phyloP scores from a whole-genome alignment of 1,284 basidiomycete species.

The Leccinum subspadiceum region DNA sequence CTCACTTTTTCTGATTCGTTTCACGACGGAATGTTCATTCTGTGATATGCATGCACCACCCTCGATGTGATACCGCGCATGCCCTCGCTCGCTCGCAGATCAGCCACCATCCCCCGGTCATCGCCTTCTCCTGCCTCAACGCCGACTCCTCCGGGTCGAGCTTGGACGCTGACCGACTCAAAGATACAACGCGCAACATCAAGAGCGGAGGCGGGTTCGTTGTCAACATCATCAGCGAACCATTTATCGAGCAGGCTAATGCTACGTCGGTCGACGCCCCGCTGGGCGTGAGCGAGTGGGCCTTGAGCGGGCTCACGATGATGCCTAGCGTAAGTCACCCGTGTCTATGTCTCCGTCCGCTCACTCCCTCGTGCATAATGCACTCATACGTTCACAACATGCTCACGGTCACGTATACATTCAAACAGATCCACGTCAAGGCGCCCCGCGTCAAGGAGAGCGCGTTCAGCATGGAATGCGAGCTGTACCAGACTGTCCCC shows the following conservation, averaged over 20 bases:
- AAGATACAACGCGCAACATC: conserved; percentile 65
- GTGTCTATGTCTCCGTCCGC: not conserved
- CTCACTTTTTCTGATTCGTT: not conserved
- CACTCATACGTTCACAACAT: not conserved
- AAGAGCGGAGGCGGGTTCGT: conserved; percentile 58
- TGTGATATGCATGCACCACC: not conserved
- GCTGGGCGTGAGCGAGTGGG: conserved; percentile 61
- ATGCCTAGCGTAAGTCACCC: conserved; percentile 44
- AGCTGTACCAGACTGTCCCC: conserved; percentile 46
- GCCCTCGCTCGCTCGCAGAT: conserved; percentile 30
- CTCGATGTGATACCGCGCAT: not conserved
- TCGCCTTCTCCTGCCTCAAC: conserved; percentile 52
- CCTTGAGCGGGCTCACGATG: conserved; percentile 61
- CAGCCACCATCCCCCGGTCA: conserved; percentile 51
- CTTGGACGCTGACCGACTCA: conserved; percentile 31
- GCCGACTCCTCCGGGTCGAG: not conserved
- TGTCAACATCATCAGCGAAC: conserved; percentile 71
- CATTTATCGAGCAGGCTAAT: conserved; percentile 66
- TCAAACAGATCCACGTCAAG: conserved; percentile 48
- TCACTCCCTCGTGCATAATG: not conserved
- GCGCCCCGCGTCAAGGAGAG: conserved; percentile 66
- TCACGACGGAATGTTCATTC: not conserved
- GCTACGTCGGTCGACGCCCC: conserved; percentile 60
- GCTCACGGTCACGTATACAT: not conserved
- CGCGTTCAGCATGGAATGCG: conserved; percentile 69